Base-by-base conservation (phyloP, 805 yeast species). In the Saccharomycopsis selenospora region DNA sequence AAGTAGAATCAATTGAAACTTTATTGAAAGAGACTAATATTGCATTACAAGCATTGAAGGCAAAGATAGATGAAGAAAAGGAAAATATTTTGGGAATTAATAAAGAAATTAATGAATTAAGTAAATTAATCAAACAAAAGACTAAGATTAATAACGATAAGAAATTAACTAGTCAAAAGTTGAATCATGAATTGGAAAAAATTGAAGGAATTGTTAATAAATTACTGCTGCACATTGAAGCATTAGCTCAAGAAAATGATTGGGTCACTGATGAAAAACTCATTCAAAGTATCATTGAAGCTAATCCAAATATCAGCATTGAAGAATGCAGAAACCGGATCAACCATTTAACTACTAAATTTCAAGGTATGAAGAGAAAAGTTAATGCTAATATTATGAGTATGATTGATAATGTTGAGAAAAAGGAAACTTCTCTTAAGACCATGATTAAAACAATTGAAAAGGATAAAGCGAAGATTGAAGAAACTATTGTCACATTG, bases 371-470 rank as follows among this genome's bases (percentile, higher is more conserved):
- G 85, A 83, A 77, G 65, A 74, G 88, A 48, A 86, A 82, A 55
- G 95, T 90, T 14, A 88, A 89, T 57, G 73, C 83, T 2, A 85
- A 89, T 59, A 87, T 88, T 53, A 85, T 85, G 95, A 81, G 81
- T 58, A 85, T 85, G 85, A 86, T 88, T 54, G 96, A 89, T 59
- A 87, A 80, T 56, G 95, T 87, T 24, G 96, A 89, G 61, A 88
- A 84, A 71, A 87, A 88, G 61, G 97, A 89, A 60, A 62, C 72
- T 6, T 72, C 90, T 3, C 71, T 91, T 59, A 82, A 77, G 56
- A 73, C 77, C 6, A 89, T 87, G 90, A 84, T 91, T 55, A 76
- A 73, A 53, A 88, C 95, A 3, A 88, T 90, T 56, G 95, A 85
- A 57, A 85, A 80, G 64, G 97, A 91, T 65, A 89, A 89, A 65